Evolutionary conservation across 352 stramenopile species (phyloP), one percentile per base, ranked within the genome.

Genomic region (Globisporangium spiculum): DNA sequence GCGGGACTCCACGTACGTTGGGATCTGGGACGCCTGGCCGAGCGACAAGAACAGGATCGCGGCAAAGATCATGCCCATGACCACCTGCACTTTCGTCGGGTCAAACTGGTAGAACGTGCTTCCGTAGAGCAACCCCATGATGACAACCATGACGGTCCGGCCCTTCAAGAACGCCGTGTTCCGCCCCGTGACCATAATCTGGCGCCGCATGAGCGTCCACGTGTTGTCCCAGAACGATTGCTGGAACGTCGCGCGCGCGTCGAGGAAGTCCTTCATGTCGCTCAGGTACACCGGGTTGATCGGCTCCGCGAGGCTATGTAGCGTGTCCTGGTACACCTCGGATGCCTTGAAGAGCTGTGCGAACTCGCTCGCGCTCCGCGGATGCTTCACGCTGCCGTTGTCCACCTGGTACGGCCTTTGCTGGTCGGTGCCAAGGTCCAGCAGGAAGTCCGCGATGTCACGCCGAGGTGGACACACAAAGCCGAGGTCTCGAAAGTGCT

Each of bases 401-500:
- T 16, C 24, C 8, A 70, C 24, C 3, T 76, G 24, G 48, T 77
- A 77, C 41, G 73, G 69, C 32, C 44, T 14, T 24, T 76, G 72
- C 38, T 76, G 52, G 44, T 55, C 38, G 24, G 69, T 76, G 27
- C 68, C 70, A 4, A 77, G 48, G 53, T 72, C 70, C 18, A 77
- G 48, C 48, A 77, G 20, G 63, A 77, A 74, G 36, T 77, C 72
- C 16, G 72, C 72, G 16, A 76, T 60, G 56, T 77, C 72, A 16
- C 66, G 64, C 50, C 72, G 60, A 30, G 63, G 58, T 22, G 76
- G 75, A 73, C 75, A 79, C 14, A 56, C 32, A 46, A 82, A 83
- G 9, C 84, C 84, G 20, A 92, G 59, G 22, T 60, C 58, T 24
- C 76, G 69, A 69, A 97, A 96, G 67, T 96, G 92, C 44, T 74